Evolutionary conservation across 2,329 filamentous ascomycete genomes (phyloP), one percentile per base, ranked within the genome.

Genomic region (Penicillium frequentans): DNA sequence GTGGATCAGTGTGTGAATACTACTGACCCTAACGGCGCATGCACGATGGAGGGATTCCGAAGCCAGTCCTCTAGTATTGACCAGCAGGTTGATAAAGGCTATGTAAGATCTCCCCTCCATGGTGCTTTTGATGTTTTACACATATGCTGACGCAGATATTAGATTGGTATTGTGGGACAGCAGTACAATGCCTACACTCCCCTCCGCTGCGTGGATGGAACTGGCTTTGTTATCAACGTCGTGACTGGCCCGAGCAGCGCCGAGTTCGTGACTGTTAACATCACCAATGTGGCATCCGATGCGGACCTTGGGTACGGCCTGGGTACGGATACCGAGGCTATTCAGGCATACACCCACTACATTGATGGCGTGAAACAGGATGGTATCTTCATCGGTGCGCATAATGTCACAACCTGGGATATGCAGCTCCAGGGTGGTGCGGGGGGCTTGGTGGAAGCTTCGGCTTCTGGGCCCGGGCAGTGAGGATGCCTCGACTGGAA

Each of bases 341-440:
- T 58, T 2, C 44, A 55, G 29, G 49, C 53, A 2, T 58, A 58
- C 24, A 21, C 49, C 13, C 56, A 55, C 29, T 58, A 55, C 37
- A 9, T 48, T 10, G 26, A 49, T 26, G 56, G 49, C 3, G 49
- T 39, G 21, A 58, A 58, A 37, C 52, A 55, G 45, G 56, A 58
- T 26, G 56, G 56, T 19, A 44, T 58, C 24, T 58, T 55, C 23
- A 16, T 58, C 1, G 56, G 56, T 7, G 48, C 56, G 8, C 56
- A 58, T 24, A 58, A 58, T 53, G 52, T 58, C 13, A 55, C 56
- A 7, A 55, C 49, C 29, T 58, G 56, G 56, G 56, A 42, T 13
- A 37, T 58, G 13, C 46, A 54, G 52, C 43, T 43, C 23, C 39
- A 43, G 31, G 10, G 53, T 46, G 54, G 31, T 48, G 53, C 39